phyloP scores from a whole-genome alignment of 495 filamentous ascomycete genomes.

The Podospora tetraspora region DNA sequence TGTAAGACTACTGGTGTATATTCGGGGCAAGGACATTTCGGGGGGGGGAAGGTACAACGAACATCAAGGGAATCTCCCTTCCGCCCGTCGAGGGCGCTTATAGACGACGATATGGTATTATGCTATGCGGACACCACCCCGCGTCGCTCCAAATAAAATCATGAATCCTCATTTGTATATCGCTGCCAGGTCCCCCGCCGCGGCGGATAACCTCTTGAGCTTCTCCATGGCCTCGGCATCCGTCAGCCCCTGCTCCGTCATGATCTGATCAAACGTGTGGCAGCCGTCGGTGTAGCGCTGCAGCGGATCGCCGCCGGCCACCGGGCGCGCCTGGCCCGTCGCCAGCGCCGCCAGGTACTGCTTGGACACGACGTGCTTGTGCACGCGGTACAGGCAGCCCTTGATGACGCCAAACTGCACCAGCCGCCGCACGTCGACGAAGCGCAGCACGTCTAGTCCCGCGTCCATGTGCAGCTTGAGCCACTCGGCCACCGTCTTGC shows the following conservation, averaged over 20 bases:
- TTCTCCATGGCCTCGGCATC: slow-evolving; percentile 53
- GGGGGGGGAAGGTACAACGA: not conserved
- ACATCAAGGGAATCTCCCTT: not conserved
- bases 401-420: slow-evolving; percentile 96
- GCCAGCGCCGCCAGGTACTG: slow-evolving; percentile 42
- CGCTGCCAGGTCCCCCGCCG: slow-evolving; percentile 45
- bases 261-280: slow-evolving; percentile 87
- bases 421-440: slow-evolving; percentile 82
- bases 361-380: slow-evolving; percentile 77
- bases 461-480: slow-evolving; percentile 60
- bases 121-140: not conserved
- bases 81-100: not conserved
- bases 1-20: slow-evolving; percentile 9
- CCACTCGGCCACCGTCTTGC: slow-evolving; percentile 77
- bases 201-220: slow-evolving; percentile 37
- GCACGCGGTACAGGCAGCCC: slow-evolving; percentile 87
- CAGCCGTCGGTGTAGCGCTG: slow-evolving; percentile 70
- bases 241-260: slow-evolving; percentile 63
- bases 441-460: slow-evolving; percentile 53
- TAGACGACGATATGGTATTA: not conserved
- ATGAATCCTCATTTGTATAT: slow-evolving; percentile 38
- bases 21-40: not conserved
- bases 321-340: slow-evolving; percentile 32
- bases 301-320: slow-evolving; percentile 41
- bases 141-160: not conserved